phyloP scores from a whole-genome alignment of 2,329 filamentous ascomycete genomes.

The Microsporum canis region DNA sequence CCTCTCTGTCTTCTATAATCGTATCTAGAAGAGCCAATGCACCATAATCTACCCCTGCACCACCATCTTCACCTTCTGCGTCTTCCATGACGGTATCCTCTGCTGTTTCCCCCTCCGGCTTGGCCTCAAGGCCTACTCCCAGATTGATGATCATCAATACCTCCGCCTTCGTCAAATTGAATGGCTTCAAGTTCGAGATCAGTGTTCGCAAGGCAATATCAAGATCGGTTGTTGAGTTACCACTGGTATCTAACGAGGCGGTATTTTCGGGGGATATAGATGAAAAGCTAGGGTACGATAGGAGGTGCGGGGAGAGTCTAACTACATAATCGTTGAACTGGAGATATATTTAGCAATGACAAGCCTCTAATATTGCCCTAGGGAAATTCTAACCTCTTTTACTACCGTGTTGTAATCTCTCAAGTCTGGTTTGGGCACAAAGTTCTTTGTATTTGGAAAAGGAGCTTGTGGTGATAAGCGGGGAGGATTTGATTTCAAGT shows the following conservation, averaged over 20 bases:
- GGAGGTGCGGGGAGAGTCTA: conserved; percentile 31
- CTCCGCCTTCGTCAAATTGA: conserved; percentile 37
- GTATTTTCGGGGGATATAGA: conserved; percentile 10
- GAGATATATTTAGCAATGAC: neutral
- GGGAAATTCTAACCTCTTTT: conserved; percentile 30
- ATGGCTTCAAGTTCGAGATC: conserved; percentile 28
- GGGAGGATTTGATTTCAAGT: conserved; percentile 32
- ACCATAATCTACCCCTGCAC: conserved; percentile 23
- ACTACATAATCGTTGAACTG: conserved; percentile 34
- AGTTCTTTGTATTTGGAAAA: conserved; percentile 28
- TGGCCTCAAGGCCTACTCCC: conserved; percentile 27
- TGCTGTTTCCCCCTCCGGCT: conserved; percentile 11
- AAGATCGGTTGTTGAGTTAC: conserved; percentile 21
- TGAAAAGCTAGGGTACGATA: conserved; percentile 27
- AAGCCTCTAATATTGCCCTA: neutral
- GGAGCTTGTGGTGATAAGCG: conserved; percentile 29
- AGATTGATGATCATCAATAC: conserved; percentile 38
- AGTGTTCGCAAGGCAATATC: conserved; percentile 30
- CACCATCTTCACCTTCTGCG: conserved; percentile 20
- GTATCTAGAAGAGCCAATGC: conserved; percentile 24
- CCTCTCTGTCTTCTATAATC: conserved; percentile 35
- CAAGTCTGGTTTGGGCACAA: conserved; percentile 33
- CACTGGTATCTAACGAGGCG: conserved; percentile 13
- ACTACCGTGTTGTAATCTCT: conserved; percentile 37
- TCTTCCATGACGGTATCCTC: conserved; percentile 17